Evolutionary conservation across 495 filamentous ascomycete genomes (phyloP), one percentile per base, ranked within the genome.

Genomic region (Penicillium flavigenum): DNA sequence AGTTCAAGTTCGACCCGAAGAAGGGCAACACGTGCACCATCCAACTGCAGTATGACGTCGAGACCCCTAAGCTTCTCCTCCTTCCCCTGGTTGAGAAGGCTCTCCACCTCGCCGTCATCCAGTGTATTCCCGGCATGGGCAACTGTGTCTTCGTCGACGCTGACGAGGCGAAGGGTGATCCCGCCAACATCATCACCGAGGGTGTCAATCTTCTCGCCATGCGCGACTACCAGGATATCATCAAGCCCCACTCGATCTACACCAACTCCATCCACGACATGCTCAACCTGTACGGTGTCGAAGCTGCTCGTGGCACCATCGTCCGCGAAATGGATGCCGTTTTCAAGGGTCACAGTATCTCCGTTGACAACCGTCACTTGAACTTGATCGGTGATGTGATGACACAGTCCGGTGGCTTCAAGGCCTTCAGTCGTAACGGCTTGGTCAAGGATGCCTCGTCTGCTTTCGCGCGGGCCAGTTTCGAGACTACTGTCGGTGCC

Each of bases 381-480:
- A 96, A 93, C 74, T 81, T 98, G 57, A 96, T 98, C 62, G 93
- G 88, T 51, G 94, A 98, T 75, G 89, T 88, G 73, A 98, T 98
- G 94, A 98, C 95, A 17, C 77, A 91, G 26, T 86, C 84, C 58
- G 94, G 94, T 60, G 85, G 84, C 17, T 98, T 94, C 74, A 86
- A 82, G 17, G 86, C 93, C 3, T 99, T 98, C 77, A 96, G 89
- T 73, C 87, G 94, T 45, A 92, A 87, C 62, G 94, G 92, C 17
- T 69, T 98, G 51, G 72, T 80, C 47, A 88, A 86, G 68, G 83
- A 88, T 57, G 88, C 87, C 65, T 85, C 90, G 16, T 92, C 88
- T 51, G 92, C 94, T 1, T 91, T 98, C 60, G 87, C 92, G 73
- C 96, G 97, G 81, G 96, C 96, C 91, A 95, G 90, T 72, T 98